phyloP scores from a whole-genome alignment of 768 basidiomycete species.

The Lanmaoa pseudosensibilis region DNA sequence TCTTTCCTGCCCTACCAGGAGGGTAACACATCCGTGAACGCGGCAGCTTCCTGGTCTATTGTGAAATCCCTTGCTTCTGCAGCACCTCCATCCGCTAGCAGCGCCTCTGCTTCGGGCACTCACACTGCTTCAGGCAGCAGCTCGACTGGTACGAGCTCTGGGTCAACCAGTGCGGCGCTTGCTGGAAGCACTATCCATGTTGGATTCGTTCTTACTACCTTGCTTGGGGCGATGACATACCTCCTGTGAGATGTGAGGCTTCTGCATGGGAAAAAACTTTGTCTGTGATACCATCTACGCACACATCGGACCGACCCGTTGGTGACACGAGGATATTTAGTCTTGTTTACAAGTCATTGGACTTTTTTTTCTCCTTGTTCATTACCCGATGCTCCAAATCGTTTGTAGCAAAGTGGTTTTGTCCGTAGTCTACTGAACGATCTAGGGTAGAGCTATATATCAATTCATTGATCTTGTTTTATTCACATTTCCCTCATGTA shows the following conservation, averaged over 20 bases:
- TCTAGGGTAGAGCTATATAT: not conserved
- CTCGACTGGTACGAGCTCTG: slow-evolving; percentile 15
- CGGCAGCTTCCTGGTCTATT: slow-evolving; percentile 48
- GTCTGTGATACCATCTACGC: slow-evolving; percentile 8
- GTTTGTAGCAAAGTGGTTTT: not conserved
- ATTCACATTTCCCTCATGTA: not conserved
- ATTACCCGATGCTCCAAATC: not conserved
- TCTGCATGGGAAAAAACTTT: not conserved
- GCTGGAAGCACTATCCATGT: slow-evolving; percentile 13
- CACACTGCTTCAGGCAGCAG: slow-evolving; percentile 12
- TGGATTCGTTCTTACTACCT: slow-evolving; percentile 11
- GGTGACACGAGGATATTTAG: not conserved
- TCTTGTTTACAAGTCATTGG: not conserved
- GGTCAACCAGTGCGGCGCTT: slow-evolving; percentile 14
- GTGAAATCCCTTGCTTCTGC: slow-evolving; percentile 47
- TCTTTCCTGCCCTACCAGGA: slow-evolving; percentile 60
- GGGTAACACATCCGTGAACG: slow-evolving; percentile 43
- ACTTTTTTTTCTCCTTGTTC: not conserved
- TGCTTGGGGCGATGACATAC: slow-evolving; percentile 17
- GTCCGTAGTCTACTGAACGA: not conserved
- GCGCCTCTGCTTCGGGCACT: slow-evolving; percentile 21
- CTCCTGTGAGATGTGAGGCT: slow-evolving; percentile 10
- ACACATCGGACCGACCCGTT: not conserved
- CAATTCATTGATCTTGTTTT: not conserved
- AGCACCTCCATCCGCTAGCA: slow-evolving; percentile 36